These are phyloP conservation scores for Aspergillus hortae DNA, from an alignment of 2,329 filamentous ascomycete species.

Conservation along the genomic window DNA sequence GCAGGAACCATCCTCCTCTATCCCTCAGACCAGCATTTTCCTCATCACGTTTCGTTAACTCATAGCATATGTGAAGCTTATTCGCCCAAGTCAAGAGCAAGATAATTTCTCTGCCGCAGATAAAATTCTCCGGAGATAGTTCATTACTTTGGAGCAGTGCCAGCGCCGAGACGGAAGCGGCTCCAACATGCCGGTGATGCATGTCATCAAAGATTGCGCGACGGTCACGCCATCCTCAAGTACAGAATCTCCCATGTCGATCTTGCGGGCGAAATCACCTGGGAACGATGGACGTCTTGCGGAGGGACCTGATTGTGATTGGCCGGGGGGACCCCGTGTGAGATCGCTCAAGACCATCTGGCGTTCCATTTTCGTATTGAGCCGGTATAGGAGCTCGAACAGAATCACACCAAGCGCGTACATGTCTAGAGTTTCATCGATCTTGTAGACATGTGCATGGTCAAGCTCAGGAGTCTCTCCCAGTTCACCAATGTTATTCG, in stretches of 20 bases:
- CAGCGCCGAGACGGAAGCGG: slow-evolving; percentile 33
- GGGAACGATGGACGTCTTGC: slow-evolving; percentile 28
- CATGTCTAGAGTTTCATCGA: slow-evolving; percentile 56
- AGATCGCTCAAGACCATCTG: slow-evolving; percentile 41
- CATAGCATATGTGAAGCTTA: not conserved
- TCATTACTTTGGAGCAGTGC: slow-evolving; percentile 35
- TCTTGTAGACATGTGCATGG: slow-evolving; percentile 16
- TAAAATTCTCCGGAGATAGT: slow-evolving; percentile 30
- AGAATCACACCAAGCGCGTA: slow-evolving; percentile 61
- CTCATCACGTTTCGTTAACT: not conserved
- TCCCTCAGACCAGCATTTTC: not conserved
- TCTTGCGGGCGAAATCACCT: slow-evolving; percentile 34
- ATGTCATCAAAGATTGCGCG: slow-evolving; percentile 31
- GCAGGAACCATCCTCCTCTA: not conserved
- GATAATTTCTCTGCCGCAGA: slow-evolving; percentile 13
- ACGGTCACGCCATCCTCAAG: slow-evolving; percentile 26
- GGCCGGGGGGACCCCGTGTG: slow-evolving; percentile 23
- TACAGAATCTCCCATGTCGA: slow-evolving; percentile 28
- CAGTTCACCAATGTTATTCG: not conserved
- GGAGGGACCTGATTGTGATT: not conserved
- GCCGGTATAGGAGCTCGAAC: slow-evolving; percentile 58
- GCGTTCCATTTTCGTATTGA: slow-evolving; percentile 51
- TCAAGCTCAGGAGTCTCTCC: not conserved
- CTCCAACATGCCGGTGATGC: slow-evolving; percentile 42
- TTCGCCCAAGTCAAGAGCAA: not conserved